Base-by-base conservation (phyloP, 352 stramenopile species). In the Globisporangium emineosum region DNA sequence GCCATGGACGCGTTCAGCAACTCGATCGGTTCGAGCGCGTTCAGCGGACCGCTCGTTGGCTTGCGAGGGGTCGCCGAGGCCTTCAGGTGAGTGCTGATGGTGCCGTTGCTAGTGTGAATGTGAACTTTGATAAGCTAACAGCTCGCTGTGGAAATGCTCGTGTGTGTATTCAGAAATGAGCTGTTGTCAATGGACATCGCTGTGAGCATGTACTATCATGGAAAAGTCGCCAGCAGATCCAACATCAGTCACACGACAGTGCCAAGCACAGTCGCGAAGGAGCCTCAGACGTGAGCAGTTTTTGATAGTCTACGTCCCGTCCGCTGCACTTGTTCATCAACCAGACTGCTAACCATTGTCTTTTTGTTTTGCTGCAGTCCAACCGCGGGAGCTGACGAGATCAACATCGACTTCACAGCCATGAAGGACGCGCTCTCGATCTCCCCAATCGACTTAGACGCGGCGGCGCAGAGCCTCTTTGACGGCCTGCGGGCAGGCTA, bases 51-150 rank as follows among this genome's bases (percentile, higher is more conserved):
- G 35, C 98, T 98, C 68, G 96, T 85, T 70, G 96, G 92, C 3
- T 55, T 98, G 19, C 77, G 91, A 15, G 94, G 91, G 35, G 83
- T 98, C 61, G 90, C 93, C 3, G 94, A 98, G 50, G 79, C 79
- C n/a, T 72, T 98, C n/a, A 42, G 52, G 15, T 45, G 37, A 45
- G 17, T 45, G 29, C 29, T 32, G 29, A 32, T 32, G 2, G 29
- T 32, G 29, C 5, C 29, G 29, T 2, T 5, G 29, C 2, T 5
- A 32, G 29, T 32, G 29, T 32, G 29, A 5, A 32, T 32, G 29
- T 32, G 29, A 32, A 5, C 29, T 5, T 5, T 32, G 29, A 47
- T 47, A 51, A 51, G n/a, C n/a, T 51, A 25, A 15, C n/a, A n/a
- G 40, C n/a, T n/a, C n/a, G n/a, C n/a, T n/a, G 25, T 27, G 15